Evolutionary conservation across 2,329 filamentous ascomycete species (phyloP).

Genomic region (Paramyrothecium sp.): DNA sequence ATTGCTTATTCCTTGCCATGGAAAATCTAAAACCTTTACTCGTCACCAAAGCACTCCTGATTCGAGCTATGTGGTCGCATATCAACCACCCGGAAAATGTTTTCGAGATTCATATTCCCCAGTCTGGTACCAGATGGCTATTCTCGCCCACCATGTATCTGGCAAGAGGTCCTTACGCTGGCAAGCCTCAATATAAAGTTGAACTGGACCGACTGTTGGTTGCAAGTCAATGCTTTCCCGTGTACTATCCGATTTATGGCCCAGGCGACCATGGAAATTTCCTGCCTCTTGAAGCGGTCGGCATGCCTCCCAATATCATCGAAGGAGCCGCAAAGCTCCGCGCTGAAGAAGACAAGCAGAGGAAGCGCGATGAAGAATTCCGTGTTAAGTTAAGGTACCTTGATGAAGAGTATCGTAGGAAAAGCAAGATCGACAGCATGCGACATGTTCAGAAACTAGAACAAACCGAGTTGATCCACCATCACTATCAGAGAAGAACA

Average conservation of each 20-base stretch:
- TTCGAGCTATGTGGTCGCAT: slow-evolving; percentile 4
- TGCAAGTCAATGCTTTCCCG: background rate
- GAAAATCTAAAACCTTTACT: slow-evolving; percentile 4
- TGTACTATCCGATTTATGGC: background rate
- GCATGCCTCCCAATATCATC: background rate
- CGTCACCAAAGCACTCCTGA: slow-evolving; percentile 3
- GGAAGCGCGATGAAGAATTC: background rate
- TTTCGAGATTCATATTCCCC: background rate
- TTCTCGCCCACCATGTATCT: slow-evolving; percentile 9
- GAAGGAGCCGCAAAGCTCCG: background rate
- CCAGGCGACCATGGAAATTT: background rate
- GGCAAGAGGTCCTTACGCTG: background rate
- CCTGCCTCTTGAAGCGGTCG: background rate
- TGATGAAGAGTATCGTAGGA: background rate
- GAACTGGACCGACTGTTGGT: background rate
- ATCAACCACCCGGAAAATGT: slow-evolving; percentile 3
- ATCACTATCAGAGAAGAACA: background rate
- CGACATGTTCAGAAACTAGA: background rate
- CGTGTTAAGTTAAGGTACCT: background rate
- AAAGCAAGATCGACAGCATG: background rate
- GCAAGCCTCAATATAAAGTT: background rate
- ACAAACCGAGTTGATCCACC: background rate
- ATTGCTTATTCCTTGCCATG: slow-evolving; percentile 7
- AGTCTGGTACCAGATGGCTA: slow-evolving; percentile 1
- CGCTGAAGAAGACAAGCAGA: background rate